These are phyloP conservation scores for Metschnikowia koreensis DNA, from an alignment of 805 yeast species.

Conservation along the genomic window DNA sequence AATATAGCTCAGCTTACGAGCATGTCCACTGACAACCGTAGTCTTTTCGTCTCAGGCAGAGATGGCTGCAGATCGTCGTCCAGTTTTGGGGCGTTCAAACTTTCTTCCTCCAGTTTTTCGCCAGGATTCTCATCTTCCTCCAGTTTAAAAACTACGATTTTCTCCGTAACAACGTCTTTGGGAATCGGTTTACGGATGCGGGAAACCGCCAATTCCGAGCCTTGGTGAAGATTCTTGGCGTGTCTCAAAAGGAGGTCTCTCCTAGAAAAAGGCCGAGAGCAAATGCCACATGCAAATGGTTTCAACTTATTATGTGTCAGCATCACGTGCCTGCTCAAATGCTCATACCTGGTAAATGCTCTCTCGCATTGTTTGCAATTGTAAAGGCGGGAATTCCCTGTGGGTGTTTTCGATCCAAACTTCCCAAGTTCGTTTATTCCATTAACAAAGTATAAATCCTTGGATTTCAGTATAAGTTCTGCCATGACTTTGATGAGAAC, in stretches of 20 bases:
- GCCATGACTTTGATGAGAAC: not conserved
- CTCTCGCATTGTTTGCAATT: conserved; percentile 42
- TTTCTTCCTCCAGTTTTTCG: conserved; percentile 6
- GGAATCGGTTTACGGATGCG: conserved; percentile 41
- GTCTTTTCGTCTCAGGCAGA: conserved; percentile 29
- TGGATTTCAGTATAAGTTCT: conserved; percentile 3
- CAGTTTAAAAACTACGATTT: not conserved
- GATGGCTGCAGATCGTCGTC: conserved; percentile 6
- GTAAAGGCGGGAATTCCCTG: conserved; percentile 44
- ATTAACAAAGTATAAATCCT: conserved; percentile 12
- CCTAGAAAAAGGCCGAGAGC: conserved; percentile 42
- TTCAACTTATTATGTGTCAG: conserved; percentile 45
- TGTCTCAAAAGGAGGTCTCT: conserved; percentile 43
- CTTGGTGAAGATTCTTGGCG: conserved; percentile 45
- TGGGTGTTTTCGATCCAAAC: conserved; percentile 42
- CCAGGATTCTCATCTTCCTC: too few relatives aligned
- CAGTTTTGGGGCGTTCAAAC: conserved; percentile 2
- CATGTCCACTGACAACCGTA: conserved; percentile 44
- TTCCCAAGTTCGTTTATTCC: conserved; percentile 15
- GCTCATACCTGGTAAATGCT: conserved; percentile 48
- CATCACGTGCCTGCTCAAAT: conserved; percentile 40
- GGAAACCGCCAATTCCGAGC: conserved; percentile 43
- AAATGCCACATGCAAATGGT: conserved; percentile 46
- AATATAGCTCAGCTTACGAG: conserved; percentile 31
- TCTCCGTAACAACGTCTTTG: conserved; percentile 10